Conservation (phyloP, 2,329 filamentous ascomycete species). For the Xylariaceae sp. region DNA sequence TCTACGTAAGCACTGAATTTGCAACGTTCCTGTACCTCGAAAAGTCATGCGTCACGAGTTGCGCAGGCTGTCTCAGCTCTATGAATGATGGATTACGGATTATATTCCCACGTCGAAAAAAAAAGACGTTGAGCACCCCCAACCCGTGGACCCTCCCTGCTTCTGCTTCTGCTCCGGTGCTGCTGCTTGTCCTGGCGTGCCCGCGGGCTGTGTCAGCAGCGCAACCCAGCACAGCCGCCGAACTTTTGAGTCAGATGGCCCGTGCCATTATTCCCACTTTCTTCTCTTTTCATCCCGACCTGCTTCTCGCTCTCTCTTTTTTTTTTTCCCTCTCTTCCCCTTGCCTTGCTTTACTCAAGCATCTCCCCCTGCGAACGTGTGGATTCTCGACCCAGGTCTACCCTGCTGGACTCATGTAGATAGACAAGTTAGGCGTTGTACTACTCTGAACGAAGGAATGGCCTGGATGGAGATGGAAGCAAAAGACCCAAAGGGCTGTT, state of each 20-base stretch:
- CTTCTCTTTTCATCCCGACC: no score
- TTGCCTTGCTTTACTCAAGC: neutral
- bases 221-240: neutral
- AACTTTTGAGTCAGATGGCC: neutral
- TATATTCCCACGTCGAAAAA: no score
- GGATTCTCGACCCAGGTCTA: neutral
- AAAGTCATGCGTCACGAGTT: constrained; percentile 11
- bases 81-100: no score
- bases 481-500: neutral
- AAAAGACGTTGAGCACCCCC: neutral
- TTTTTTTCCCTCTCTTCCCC: neutral
- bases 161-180: no score
- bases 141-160: constrained; percentile 7
- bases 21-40: no score
- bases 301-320: neutral
- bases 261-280: no score
- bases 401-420: neutral
- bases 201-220: neutral
- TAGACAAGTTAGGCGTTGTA: neutral
- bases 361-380: neutral
- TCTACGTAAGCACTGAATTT: no score
- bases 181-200: no score
- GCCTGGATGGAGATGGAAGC: neutral
- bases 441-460: neutral
- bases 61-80: constrained; percentile 9